These are phyloP conservation scores for Candida coquimbonensis DNA, from an alignment of 805 yeast genomes.

Conservation along the genomic window DNA sequence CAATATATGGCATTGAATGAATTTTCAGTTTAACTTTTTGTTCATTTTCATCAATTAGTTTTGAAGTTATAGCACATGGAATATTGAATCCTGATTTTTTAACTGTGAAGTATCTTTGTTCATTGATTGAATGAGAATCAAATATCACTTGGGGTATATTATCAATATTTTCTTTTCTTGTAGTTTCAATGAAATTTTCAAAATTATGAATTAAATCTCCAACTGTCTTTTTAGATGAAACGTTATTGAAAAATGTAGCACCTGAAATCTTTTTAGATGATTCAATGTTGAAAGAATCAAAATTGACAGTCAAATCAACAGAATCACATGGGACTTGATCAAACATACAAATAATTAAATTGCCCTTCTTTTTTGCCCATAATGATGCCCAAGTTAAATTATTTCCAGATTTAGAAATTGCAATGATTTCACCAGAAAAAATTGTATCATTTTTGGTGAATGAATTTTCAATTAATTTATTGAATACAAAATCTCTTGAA, in stretches of 20 bases:
- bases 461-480: constrained; percentile 38
- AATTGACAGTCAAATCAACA: constrained; percentile 45
- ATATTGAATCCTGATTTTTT: constrained; percentile 38
- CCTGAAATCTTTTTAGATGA: constrained; percentile 21
- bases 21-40: constrained; percentile 50
- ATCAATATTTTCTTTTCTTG: constrained; percentile 7
- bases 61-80: constrained; percentile 71
- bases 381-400: constrained; percentile 76
- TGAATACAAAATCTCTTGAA: constrained; percentile 61
- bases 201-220: constrained; percentile 25
- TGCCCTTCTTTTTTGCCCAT: constrained; percentile 79
- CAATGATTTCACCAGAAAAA: constrained; percentile 80
- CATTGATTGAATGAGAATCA: constrained; percentile 41
- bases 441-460: constrained; percentile 36
- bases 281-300: constrained; percentile 10
- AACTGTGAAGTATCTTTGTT: constrained; percentile 57
- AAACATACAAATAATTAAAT: constrained; percentile 71
- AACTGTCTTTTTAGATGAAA: constrained; percentile 8
- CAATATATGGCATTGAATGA: constrained; percentile 77
- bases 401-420: constrained; percentile 62
- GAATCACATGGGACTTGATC: constrained; percentile 76
- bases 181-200: constrained; percentile 7
- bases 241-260: constrained; percentile 12
- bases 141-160: constrained; percentile 21
- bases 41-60: constrained; percentile 44